These are phyloP conservation scores for Gossypium aridum DNA, from an alignment of 441 rosid genomes.

Conservation along the genomic window DNA sequence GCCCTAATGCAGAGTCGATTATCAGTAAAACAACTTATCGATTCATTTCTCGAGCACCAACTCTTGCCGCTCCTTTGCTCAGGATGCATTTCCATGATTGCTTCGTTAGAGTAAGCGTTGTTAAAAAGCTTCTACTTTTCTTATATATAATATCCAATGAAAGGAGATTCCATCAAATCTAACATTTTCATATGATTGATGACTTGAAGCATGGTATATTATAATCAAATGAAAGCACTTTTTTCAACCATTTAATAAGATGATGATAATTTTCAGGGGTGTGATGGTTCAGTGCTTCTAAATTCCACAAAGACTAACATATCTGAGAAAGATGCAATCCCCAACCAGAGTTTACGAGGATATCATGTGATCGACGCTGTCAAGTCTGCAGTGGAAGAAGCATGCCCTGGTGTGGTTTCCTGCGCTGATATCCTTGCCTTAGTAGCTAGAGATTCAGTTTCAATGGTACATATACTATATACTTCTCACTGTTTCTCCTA, in stretches of 20 bases:
- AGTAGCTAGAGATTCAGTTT: constrained; percentile 50
- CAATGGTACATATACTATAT: constrained; percentile 33
- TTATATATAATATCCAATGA: not conserved
- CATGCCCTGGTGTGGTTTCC: constrained; percentile 53
- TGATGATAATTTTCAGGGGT: constrained; percentile 31
- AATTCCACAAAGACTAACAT: constrained; percentile 29
- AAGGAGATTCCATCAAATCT: not conserved
- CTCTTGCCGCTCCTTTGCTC: constrained; percentile 48
- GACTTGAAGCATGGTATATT: not conserved
- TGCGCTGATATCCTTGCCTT: constrained; percentile 46
- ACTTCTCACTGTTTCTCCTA: not conserved
- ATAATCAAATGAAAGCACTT: not conserved
- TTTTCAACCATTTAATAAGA: not conserved
- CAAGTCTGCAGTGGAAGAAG: constrained; percentile 41
- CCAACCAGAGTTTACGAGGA: constrained; percentile 42
- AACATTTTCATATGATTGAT: not conserved
- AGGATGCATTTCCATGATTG: constrained; percentile 71
- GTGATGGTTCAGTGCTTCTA: constrained; percentile 52
- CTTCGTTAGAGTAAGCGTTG: constrained; percentile 47
- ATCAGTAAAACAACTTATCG: constrained; percentile 18
- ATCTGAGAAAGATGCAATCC: constrained; percentile 39
- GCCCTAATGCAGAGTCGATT: constrained; percentile 40
- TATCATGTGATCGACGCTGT: constrained; percentile 38
- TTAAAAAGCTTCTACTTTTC: not conserved
- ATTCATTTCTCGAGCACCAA: constrained; percentile 30